phyloP scores from a whole-genome alignment of 129 eudicot genomes.

The Gnaphalium uliginosum region DNA sequence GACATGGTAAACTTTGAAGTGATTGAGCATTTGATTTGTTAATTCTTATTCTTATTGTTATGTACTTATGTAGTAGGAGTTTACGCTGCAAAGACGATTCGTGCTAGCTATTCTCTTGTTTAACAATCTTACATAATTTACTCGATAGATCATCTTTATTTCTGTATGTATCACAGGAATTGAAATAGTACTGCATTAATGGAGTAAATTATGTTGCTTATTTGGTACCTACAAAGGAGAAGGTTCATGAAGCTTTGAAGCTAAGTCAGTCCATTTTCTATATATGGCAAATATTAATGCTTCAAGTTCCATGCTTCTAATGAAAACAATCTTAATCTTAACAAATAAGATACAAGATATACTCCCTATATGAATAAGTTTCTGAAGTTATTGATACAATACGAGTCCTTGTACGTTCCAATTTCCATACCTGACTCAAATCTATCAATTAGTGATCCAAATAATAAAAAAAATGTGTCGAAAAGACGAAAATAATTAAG shows the following conservation, averaged over 20 bases:
- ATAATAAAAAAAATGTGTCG: background rate
- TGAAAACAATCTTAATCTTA: too few species aligned
- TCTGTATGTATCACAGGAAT: background rate
- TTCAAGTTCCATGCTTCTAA: background rate
- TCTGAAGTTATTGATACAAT: background rate
- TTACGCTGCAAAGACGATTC: too few species aligned
- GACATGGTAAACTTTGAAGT: too few species aligned
- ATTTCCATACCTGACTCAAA: background rate
- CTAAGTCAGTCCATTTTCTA: conserved; percentile 27
- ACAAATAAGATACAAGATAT: background rate
- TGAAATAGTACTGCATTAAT: background rate
- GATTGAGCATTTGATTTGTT: too few species aligned
- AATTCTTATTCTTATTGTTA: too few species aligned
- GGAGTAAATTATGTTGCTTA: background rate
- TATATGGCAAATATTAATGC: background rate
- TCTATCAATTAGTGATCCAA: background rate
- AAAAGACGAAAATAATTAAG: background rate
- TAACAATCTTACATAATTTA: too few species aligned
- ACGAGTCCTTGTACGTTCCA: background rate
- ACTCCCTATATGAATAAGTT: background rate
- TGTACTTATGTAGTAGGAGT: too few species aligned
- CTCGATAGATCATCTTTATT: background rate
- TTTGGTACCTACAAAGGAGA: conserved; percentile 8
- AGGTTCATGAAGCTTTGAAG: conserved; percentile 33
- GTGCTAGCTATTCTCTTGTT: too few species aligned